A percentile compares a stretch with the other conserved stretches of the same genome.
Conservation (phyloP, 2,329 filamentous ascomycete species). For the Cephalotrichum gorgonifer region DNA sequence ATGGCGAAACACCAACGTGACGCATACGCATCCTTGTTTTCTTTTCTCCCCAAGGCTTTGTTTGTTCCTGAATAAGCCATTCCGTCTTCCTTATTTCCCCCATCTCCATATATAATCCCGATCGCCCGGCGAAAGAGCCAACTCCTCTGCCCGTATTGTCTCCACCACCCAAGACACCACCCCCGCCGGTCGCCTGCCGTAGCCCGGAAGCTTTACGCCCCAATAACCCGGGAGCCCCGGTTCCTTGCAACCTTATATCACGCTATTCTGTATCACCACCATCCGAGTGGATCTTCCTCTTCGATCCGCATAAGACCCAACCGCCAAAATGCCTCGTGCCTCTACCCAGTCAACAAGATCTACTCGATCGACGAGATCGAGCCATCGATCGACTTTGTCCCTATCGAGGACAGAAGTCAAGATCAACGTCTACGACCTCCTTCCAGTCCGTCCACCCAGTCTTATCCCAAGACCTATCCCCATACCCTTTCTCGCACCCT, state of each 20-base stretch:
- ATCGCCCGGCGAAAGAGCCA: too few relatives aligned
- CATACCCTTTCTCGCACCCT: neutral
- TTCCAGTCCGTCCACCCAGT: conserved; percentile 43
- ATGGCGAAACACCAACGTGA: neutral
- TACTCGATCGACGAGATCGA: conserved; percentile 14
- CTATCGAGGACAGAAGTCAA: conserved; percentile 62
- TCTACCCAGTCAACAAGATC: conserved; percentile 22
- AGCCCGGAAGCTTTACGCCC: neutral
- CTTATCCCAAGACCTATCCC: neutral
- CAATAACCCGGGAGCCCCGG: neutral
- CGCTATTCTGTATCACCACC: neutral
- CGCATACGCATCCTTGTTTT: neutral
- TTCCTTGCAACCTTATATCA: too few relatives aligned
- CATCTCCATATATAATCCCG: neutral
- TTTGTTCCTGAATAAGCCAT: neutral
- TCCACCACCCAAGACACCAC: too few relatives aligned
- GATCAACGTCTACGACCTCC: conserved; percentile 70
- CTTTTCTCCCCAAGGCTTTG: neutral
- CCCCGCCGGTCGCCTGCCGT: neutral
- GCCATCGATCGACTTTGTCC: conserved; percentile 56
- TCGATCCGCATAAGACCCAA: neutral
- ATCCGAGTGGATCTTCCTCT: too few relatives aligned
- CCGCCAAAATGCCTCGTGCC: conserved; percentile 29
- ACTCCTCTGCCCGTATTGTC: too few relatives aligned
- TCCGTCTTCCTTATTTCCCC: neutral